Conservation (phyloP, 1,139 yeast species). For the Yamadazyma kanchanaburiensis region DNA sequence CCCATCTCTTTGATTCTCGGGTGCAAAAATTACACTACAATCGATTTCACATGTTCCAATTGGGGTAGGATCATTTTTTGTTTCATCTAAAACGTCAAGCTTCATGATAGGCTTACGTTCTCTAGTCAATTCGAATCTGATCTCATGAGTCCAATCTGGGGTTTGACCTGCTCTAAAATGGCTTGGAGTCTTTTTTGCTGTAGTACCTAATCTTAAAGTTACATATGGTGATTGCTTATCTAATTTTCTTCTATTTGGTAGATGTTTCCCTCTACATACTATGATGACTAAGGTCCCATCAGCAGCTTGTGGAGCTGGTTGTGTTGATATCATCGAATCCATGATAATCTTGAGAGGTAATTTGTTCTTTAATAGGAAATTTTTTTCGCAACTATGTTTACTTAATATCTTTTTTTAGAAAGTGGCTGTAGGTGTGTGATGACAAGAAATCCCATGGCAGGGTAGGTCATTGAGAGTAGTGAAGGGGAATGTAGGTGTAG, state of each 20-base stretch:
- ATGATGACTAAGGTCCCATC: slow-evolving; percentile 46
- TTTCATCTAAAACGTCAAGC: slow-evolving; percentile 81
- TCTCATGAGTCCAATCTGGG: slow-evolving; percentile 81
- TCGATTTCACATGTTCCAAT: slow-evolving; percentile 83
- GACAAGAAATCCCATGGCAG: too few relatives aligned
- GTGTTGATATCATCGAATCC: slow-evolving; percentile 3
- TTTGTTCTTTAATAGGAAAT: slow-evolving; percentile 1
- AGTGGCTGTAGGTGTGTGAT: slow-evolving; percentile 1
- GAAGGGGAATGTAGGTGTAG: too few relatives aligned
- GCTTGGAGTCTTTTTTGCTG: slow-evolving; percentile 70
- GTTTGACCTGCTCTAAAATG: slow-evolving; percentile 87
- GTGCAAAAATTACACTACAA: slow-evolving; percentile 60
- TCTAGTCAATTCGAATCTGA: slow-evolving; percentile 61
- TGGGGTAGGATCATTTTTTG: slow-evolving; percentile 80
- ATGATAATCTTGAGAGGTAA: not conserved
- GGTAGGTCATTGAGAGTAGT: not conserved
- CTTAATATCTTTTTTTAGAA: slow-evolving; percentile 3
- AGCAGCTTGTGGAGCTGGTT: slow-evolving; percentile 31
- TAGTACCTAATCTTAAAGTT: slow-evolving; percentile 74
- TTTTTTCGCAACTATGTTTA: slow-evolving; percentile 2
- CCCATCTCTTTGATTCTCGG: slow-evolving; percentile 53
- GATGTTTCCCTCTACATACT: slow-evolving; percentile 60
- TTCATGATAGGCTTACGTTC: slow-evolving; percentile 63
- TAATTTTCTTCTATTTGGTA: slow-evolving; percentile 76
- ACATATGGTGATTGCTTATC: slow-evolving; percentile 92